Evolutionary conservation across 306 rosid genomes (phyloP), one percentile per base, ranked within the genome.

Genomic region (Quillaja saponaria): DNA sequence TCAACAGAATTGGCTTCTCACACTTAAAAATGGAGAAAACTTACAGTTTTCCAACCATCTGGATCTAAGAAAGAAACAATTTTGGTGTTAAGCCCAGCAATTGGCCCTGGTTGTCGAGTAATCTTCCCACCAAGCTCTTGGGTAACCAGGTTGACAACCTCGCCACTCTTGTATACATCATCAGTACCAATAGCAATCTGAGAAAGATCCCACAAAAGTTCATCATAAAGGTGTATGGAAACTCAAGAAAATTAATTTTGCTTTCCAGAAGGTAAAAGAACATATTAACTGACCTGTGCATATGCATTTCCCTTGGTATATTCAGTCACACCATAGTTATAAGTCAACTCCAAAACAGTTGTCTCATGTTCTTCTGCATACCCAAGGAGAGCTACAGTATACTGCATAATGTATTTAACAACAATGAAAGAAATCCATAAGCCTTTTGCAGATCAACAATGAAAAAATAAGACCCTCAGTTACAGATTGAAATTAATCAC

Each of bases 1-100:
- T n/a, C n/a, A n/a, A n/a, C n/a, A n/a, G n/a, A n/a, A n/a, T n/a
- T n/a, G n/a, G n/a, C n/a, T 25, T 25, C 31, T 4, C 31, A 25
- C 31, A 25, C 31, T 25, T 25, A 25, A 4, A 25, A 25, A 2
- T 18, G 44, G 21, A 37, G 37, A n/a, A 56, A 34, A 78, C 99
- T 81, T 73, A 92, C 99, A 51, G 96, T 88, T 79, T 92, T 92
- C 99, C 99, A 89, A 49, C 98, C 98, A 82, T 92, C 98, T 20
- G 96, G 96, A 67, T 92, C 95, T 48, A 92, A 67, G 80, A 92
- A 92, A 75, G 96, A 45, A 58, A 82, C 69, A 49, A 92, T 86
- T 71, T 92, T 92, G 67, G 98, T 92, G 84, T 83, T 87, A 49
- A 92, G 15, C 51, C 98, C 95, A 6, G 95, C 94, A 65, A 84